Base-by-base conservation (phyloP, 1,284 basidiomycete genomes). In the Cryptococcus neoformans region DNA sequence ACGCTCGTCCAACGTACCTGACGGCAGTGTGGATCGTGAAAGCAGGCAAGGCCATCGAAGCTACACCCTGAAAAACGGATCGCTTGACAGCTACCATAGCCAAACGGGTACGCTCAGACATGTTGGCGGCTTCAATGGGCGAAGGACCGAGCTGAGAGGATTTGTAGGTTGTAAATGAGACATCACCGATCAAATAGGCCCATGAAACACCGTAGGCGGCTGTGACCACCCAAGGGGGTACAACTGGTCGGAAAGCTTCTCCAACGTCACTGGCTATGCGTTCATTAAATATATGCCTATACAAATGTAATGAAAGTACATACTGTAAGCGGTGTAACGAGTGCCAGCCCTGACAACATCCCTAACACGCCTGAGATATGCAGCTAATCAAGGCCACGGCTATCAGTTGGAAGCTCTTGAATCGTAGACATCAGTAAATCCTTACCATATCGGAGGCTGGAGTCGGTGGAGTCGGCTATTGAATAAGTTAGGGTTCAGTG, bases 91-190 rank as follows among this genome's bases (percentile, higher is more conserved):
- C 88, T 28, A 85, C 80, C 72, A 92, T 81, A 7, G 81, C 82
- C 38, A 92, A 75, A 41, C 90, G 83, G 35, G 85, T 86, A 2
- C 85, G 82, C 73, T 92, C 89, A 12, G 88, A 86, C 68, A 90
- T 87, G 76, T 88, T 82, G 44, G 83, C 83, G 7, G 87, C 87
- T 78, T 92, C 88, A 39, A 86, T 72, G 1, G 87, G 80, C 14
- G 84, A 82, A 2, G 90, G 90, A 1, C 90, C 89, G 48, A 81
- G 81, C 58, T 85, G 80, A 62, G 87, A 83, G 2, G 89, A 85
- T 73, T 93, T 93, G 80, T 92, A 96, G 4, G 90, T 86, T 70
- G 94, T 92, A 75, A 92, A 95, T n/a, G 84, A 82, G 42, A 95
- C 91, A 70, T 96, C 93, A 50, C 89, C 90, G 66, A 72, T 72